Percentiles rank a stretch among this genome's conserved stretches.
phyloP scores from a whole-genome alignment of 805 yeast species.

The Saturnispora besseyi region DNA sequence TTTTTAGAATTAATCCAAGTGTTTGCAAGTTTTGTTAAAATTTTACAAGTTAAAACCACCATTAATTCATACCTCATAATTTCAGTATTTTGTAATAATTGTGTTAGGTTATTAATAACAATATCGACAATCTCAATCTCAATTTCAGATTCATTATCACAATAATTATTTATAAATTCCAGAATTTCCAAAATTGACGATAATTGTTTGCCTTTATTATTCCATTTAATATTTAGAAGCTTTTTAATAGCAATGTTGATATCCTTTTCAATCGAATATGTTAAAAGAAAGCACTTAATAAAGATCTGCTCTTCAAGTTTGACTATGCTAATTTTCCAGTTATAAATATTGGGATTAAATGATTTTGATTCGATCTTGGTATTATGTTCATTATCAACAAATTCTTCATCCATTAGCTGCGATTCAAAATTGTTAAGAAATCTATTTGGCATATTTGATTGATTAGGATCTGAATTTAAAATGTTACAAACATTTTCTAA shows the following conservation, averaged over 20 bases:
- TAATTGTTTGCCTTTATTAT: conserved; percentile 4
- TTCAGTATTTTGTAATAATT: conserved; percentile 15
- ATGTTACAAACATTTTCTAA: conserved; percentile 2
- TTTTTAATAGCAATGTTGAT: conserved; percentile 5
- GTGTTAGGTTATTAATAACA: conserved; percentile 12
- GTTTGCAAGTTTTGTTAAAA: conserved; percentile 23
- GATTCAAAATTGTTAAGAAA: neutral
- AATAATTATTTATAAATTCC: conserved; percentile 6
- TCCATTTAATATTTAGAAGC: conserved; percentile 8
- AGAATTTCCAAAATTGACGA: conserved; percentile 13
- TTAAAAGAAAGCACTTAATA: conserved; percentile 8
- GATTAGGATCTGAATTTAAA: neutral
- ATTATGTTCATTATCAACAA: neutral
- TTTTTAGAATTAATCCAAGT: conserved; percentile 23
- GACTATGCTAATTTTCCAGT: conserved; percentile 5
- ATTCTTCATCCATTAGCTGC: conserved; percentile 8
- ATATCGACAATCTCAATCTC: conserved; percentile 6
- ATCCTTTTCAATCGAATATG: neutral
- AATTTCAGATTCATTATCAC: neutral
- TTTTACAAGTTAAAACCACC: conserved; percentile 26
- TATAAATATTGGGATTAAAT: conserved; percentile 7
- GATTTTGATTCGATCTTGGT: neutral
- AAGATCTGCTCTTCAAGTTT: conserved; percentile 14
- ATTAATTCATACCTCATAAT: conserved; percentile 34
- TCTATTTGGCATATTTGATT: neutral